Conservation (phyloP, 2,329 filamentous ascomycete species). For the Scytalidium lignicola region DNA sequence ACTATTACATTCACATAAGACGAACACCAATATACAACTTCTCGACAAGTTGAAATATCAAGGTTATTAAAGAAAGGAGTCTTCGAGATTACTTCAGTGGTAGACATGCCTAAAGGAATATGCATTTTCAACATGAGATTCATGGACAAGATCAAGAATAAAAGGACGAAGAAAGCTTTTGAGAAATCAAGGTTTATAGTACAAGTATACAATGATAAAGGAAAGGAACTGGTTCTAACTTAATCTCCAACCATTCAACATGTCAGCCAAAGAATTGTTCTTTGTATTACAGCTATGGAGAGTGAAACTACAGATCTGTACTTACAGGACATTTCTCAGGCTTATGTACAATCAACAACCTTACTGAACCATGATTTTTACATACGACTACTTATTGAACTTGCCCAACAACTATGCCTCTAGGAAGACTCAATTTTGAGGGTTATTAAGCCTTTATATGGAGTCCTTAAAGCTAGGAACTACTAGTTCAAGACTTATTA, state of each 20-base stretch:
- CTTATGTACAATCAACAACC: slow-evolving; percentile 7
- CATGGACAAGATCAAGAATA: slow-evolving; percentile 7
- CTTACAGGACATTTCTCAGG: slow-evolving; percentile 8
- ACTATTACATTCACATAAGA: not conserved
- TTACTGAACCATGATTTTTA: slow-evolving; percentile 8
- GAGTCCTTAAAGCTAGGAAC: slow-evolving; percentile 7
- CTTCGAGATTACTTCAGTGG: not conserved
- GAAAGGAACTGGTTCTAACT: slow-evolving; percentile 8
- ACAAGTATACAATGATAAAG: slow-evolving; percentile 8
- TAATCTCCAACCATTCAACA: slow-evolving; percentile 10
- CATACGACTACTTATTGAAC: slow-evolving; percentile 1
- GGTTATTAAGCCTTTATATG: slow-evolving; percentile 9
- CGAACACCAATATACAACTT: not conserved
- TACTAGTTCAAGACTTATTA: slow-evolving; percentile 9
- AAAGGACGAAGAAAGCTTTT: not conserved
- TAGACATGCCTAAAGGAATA: not conserved
- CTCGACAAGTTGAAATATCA: not conserved
- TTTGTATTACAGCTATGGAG: slow-evolving; percentile 4
- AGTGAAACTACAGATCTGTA: not conserved
- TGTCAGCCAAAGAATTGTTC: slow-evolving; percentile 6
- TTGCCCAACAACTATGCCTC: not conserved
- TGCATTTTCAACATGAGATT: not conserved
- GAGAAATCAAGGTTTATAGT: slow-evolving; percentile 5
- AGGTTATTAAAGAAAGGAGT: not conserved
- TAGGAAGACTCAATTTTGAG: not conserved